Evolutionary conservation across 306 rosid species (phyloP).

Genomic region (Castanopsis chinensis): DNA sequence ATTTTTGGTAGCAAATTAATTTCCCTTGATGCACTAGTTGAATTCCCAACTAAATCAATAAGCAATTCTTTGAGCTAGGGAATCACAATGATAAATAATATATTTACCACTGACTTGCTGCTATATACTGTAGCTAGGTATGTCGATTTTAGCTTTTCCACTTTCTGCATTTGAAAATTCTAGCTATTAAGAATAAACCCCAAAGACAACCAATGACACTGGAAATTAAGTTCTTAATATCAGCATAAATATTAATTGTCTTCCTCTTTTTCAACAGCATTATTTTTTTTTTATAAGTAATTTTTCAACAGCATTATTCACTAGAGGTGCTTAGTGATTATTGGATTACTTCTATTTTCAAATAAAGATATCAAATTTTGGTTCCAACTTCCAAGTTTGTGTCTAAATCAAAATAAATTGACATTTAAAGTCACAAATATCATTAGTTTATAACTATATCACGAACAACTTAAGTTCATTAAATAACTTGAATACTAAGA

Average conservation of each 20-base stretch:
- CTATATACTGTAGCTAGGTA: slow-evolving; percentile 75
- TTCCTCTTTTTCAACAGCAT: neutral
- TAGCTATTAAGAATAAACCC: too few relatives aligned
- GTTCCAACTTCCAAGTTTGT: neutral
- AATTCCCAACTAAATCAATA: slow-evolving; percentile 41
- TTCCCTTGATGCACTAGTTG: slow-evolving; percentile 39
- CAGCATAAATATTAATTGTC: neutral
- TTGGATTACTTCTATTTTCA: too few relatives aligned
- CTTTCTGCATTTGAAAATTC: too few relatives aligned
- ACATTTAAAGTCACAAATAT: neutral
- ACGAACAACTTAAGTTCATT: neutral
- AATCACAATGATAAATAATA: slow-evolving; percentile 53
- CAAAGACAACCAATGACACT: too few relatives aligned
- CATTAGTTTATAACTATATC: neutral
- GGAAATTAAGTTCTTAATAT: neutral
- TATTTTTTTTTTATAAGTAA: neutral
- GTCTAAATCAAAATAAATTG: neutral
- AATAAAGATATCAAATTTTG: too few relatives aligned
- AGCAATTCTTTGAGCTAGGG: slow-evolving; percentile 40
- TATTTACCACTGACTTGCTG: slow-evolving; percentile 89
- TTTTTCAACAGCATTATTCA: too few relatives aligned
- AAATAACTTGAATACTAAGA: too few relatives aligned
- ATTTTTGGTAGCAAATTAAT: slow-evolving; percentile 31
- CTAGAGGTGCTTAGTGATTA: too few relatives aligned
- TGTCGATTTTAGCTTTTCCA: slow-evolving; percentile 48